phyloP scores from a whole-genome alignment of 768 basidiomycete species.

The Russula sp. region DNA sequence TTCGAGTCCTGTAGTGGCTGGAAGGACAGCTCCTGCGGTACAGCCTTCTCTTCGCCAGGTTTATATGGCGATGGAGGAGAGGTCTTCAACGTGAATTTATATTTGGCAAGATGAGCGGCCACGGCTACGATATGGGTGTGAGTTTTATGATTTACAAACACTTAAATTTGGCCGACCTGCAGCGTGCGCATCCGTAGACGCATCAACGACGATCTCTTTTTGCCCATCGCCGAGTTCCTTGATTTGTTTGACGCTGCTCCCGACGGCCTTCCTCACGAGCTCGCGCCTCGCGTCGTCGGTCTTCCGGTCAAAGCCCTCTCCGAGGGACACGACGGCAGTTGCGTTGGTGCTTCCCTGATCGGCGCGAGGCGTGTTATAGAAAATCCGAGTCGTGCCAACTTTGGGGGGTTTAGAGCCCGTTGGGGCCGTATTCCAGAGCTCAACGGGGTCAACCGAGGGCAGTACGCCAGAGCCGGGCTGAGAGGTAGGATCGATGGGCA shows the following conservation, averaged over 20 bases:
- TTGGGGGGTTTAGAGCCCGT: conserved; percentile 38
- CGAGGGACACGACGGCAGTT: conserved; percentile 52
- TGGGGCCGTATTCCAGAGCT: conserved; percentile 49
- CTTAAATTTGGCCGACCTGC: conserved; percentile 45
- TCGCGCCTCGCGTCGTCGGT: conserved; percentile 47
- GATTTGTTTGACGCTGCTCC: conserved; percentile 63
- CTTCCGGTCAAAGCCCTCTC: conserved; percentile 44
- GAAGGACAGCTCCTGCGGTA: conserved; percentile 44
- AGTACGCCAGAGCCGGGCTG: conserved; percentile 27
- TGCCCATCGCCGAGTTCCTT: conserved; percentile 53
- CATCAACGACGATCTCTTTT: conserved; percentile 54
- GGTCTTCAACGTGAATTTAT: conserved; percentile 76
- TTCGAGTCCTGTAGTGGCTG: conserved; percentile 39
- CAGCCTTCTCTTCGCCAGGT: conserved; percentile 45
- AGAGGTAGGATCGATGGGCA: conserved; percentile 47
- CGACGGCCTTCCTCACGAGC: conserved; percentile 61
- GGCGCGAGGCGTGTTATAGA: conserved; percentile 46
- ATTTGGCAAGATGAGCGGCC: conserved; percentile 65
- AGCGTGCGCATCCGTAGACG: conserved; percentile 63
- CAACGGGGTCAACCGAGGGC: conserved; percentile 35
- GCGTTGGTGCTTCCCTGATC: conserved; percentile 30
- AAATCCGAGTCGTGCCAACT: conserved; percentile 55
- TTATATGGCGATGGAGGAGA: conserved; percentile 58
- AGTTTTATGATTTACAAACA: conserved; percentile 3
- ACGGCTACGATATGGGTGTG: conserved; percentile 47